Evolutionary conservation across 2,329 filamentous ascomycete genomes (phyloP), one percentile per base, ranked within the genome.

Genomic region (Aureobasidium sp.): DNA sequence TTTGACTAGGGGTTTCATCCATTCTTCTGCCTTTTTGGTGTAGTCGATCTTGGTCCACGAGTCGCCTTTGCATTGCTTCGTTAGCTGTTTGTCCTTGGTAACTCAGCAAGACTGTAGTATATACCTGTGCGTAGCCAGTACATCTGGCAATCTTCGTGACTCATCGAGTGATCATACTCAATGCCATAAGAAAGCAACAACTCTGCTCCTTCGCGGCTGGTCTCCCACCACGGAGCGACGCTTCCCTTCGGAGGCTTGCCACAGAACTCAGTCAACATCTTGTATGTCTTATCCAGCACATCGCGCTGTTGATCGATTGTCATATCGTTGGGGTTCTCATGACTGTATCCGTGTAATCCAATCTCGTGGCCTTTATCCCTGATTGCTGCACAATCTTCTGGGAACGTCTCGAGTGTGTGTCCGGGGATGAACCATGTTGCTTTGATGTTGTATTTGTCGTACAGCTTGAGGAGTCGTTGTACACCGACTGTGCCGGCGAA

Each of bases 191-290:
- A 79, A 11, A 87, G 77, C 65, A 88, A 73, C 16, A 88, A 71
- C 64, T 87, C 81, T 0, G 82, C 82, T 4, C 85, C 85, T 68
- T 89, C 87, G 63, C 81, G 79, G 63, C 82, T 85, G 0, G 83
- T 85, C 69, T 90, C 87, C 87, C 87, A 91, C 54, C 66, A 90
- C 0, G 88, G 88, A 0, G 87, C 87, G 0, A 90, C 87, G 47
- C 79, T 85, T 0, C 88, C 88, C 0, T 85, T 77, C 0, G 88
- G 88, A 1, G 84, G 85, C 74, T 89, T 89, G 7, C 88, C 85
- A 34, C 67, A 75, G 67, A 91, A 87, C 0, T 87, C 83, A 0
- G 85, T 89, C 25, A 90, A 77, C 73, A 90, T 79, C 21, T 81
- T 80, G 68, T 85, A 89, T 3, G 87, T 89, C 73, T 89, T 88